Percentiles rank a stretch among this genome's conserved stretches.
These are phyloP conservation scores for Phytophthora chlamydospora DNA, from an alignment of 352 stramenopile species.

Conservation along the genomic window DNA sequence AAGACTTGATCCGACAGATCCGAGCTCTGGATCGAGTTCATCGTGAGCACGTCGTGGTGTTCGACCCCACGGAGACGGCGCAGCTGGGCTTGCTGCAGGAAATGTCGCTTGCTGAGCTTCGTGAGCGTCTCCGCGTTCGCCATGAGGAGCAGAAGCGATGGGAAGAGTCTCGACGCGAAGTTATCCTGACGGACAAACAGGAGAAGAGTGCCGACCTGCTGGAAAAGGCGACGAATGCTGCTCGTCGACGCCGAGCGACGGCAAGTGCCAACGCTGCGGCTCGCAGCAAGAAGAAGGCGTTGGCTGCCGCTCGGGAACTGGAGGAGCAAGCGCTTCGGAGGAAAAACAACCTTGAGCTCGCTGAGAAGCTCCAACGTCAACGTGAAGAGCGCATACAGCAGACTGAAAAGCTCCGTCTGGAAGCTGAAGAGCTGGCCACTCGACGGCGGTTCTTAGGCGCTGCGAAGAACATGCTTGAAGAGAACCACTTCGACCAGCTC, in stretches of 20 bases:
- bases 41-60: conserved; percentile 81
- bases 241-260: conserved; percentile 65
- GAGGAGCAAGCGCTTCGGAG: conserved; percentile 63
- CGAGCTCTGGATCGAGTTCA: conserved; percentile 82
- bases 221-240: conserved; percentile 81
- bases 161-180: conserved; percentile 69
- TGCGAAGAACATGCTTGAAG: conserved; percentile 84
- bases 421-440: conserved; percentile 74
- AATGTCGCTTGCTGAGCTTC: conserved; percentile 91
- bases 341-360: conserved; percentile 77
- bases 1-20: conserved; percentile 89
- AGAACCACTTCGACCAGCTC: conserved; percentile 81
- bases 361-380: conserved; percentile 72
- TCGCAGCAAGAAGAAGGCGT: conserved; percentile 60
- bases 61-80: conserved; percentile 90
- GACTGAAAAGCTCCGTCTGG: conserved; percentile 52
- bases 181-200: conserved; percentile 76
- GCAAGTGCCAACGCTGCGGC: conserved; percentile 64
- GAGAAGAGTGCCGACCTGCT: conserved; percentile 80
- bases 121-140: conserved; percentile 83
- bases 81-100: conserved; percentile 91
- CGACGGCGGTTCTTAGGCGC: conserved; percentile 86
- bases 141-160: conserved; percentile 71
- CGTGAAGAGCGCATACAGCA: conserved; percentile 55
- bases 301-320: conserved; percentile 54